Evolutionary conservation across 2,329 filamentous ascomycete genomes (phyloP).

Genomic region (Ophiocordyceps unilateralis): DNA sequence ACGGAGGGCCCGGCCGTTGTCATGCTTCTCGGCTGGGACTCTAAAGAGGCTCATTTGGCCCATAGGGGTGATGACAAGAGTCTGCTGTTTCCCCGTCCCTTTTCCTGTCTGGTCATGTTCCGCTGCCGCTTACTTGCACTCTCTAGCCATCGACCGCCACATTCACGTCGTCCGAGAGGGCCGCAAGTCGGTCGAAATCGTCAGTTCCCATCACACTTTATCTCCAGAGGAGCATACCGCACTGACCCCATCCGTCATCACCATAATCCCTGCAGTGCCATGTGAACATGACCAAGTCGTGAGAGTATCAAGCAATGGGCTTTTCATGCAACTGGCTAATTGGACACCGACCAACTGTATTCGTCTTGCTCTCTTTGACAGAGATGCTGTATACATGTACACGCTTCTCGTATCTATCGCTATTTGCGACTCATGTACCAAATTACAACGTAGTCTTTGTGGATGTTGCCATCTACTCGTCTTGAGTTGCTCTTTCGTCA

Average conservation of each 20-base stretch:
- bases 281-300: conserved; percentile 7
- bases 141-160: conserved; percentile 17
- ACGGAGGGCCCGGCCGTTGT: conserved; percentile 13
- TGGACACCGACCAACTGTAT: too few relatives aligned
- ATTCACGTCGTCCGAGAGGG: conserved; percentile 14
- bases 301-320: too few relatives aligned
- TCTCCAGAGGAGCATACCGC: too few relatives aligned
- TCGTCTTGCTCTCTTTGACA: too few relatives aligned
- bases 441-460: too few relatives aligned
- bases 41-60: conserved; percentile 18
- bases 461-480: too few relatives aligned
- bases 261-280: conserved; percentile 16
- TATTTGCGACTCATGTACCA: too few relatives aligned
- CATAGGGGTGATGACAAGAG: conserved; percentile 14
- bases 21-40: conserved; percentile 22
- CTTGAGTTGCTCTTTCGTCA: too few relatives aligned
- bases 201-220: conserved; percentile 3
- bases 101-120: not conserved
- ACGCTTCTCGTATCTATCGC: too few relatives aligned
- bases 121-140: not conserved
- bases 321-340: too few relatives aligned
- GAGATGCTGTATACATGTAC: too few relatives aligned
- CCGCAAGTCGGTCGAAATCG: conserved; percentile 15
- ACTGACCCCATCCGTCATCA: too few relatives aligned
- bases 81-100: conserved; percentile 4